A percentile compares a stretch with the other conserved stretches of the same genome.
These are phyloP conservation scores for Aspergillus sp. DNA, from an alignment of 2,329 filamentous ascomycete genomes.

Conservation along the genomic window DNA sequence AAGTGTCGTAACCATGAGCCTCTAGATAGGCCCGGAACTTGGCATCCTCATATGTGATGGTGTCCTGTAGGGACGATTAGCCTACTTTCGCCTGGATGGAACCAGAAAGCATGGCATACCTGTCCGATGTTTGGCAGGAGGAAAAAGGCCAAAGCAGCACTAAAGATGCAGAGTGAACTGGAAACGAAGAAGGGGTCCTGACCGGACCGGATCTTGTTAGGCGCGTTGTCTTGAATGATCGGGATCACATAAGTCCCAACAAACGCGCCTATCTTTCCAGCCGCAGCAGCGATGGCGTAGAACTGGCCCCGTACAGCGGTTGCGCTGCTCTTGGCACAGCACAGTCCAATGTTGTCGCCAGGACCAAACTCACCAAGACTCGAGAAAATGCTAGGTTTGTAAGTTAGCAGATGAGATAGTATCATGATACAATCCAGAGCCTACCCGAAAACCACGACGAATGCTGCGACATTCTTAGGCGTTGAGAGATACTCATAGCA, in stretches of 20 bases:
- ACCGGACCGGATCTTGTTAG: constrained; percentile 60
- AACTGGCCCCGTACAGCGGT: constrained; percentile 85
- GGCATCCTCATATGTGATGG: constrained; percentile 74
- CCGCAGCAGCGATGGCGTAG: constrained; percentile 55
- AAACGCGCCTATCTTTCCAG: constrained; percentile 64
- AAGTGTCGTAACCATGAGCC: constrained; percentile 73
- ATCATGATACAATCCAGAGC: constrained; percentile 7
- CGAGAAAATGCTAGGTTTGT: constrained; percentile 62
- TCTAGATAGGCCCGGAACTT: constrained; percentile 74
- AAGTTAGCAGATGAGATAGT: background rate
- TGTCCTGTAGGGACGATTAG: constrained; percentile 51
- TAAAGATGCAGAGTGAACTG: constrained; percentile 71
- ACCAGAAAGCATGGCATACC: background rate
- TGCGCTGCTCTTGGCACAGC: constrained; percentile 84
- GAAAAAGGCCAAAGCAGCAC: constrained; percentile 66
- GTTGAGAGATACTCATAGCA: constrained; percentile 70
- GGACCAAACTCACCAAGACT: constrained; percentile 79
- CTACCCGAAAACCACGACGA: constrained; percentile 73
- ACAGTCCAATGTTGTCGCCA: constrained; percentile 85
- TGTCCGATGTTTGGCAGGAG: constrained; percentile 72
- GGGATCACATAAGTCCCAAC: constrained; percentile 82
- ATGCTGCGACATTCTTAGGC: constrained; percentile 68
- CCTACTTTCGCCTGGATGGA: background rate
- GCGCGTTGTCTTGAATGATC: constrained; percentile 63
- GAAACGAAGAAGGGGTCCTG: constrained; percentile 90